These are phyloP conservation scores for Clarireedia hainanense DNA, from an alignment of 2,329 filamentous ascomycete species.

Conservation along the genomic window DNA sequence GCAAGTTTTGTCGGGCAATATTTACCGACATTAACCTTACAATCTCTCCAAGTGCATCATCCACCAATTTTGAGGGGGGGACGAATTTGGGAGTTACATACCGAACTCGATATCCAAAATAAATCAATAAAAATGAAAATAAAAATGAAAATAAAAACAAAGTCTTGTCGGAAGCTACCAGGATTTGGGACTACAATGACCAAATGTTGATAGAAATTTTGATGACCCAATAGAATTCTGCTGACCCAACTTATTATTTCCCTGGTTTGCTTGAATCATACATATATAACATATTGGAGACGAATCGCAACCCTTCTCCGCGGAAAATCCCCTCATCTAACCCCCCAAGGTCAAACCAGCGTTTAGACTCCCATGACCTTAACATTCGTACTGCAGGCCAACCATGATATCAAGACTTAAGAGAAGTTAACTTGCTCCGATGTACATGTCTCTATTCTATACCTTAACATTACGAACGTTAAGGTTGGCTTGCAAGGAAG, in stretches of 20 bases:
- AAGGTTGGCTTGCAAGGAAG: neutral
- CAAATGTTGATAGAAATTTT: neutral
- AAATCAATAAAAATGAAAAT: too few relatives aligned
- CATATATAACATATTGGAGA: neutral
- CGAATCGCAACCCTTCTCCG: neutral
- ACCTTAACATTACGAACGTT: neutral
- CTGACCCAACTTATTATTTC: neutral
- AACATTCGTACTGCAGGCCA: neutral
- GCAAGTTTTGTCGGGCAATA: neutral
- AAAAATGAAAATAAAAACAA: neutral
- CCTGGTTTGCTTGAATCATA: slow-evolving; percentile 3
- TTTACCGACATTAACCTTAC: neutral
- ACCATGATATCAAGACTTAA: neutral
- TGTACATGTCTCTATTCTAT: neutral
- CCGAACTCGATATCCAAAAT: neutral
- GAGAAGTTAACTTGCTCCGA: neutral
- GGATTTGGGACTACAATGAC: neutral
- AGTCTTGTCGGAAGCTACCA: neutral
- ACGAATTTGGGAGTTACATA: neutral
- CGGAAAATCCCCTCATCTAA: neutral
- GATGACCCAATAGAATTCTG: neutral
- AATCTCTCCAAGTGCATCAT: neutral
- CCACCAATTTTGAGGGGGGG: neutral
- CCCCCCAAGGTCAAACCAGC: neutral
- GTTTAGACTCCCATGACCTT: slow-evolving; percentile 1